These are phyloP conservation scores for Coemansia sp. DNA, from an alignment of 192 early-diverging fungal species.

Conservation along the genomic window DNA sequence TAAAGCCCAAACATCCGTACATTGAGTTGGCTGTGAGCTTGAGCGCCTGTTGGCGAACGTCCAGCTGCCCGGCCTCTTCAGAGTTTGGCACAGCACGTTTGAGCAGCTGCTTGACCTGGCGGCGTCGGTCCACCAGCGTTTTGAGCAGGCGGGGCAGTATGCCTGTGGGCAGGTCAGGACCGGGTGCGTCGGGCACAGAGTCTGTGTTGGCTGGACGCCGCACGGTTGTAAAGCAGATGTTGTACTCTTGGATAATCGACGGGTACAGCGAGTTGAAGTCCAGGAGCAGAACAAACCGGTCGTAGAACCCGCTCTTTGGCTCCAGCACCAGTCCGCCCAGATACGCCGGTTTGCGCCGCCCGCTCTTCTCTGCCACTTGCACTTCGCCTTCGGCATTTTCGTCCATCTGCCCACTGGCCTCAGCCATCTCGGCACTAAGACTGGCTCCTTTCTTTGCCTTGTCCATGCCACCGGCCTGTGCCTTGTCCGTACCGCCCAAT, in stretches of 20 bases:
- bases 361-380: conserved; percentile 25
- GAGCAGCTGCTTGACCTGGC: conserved; percentile 86
- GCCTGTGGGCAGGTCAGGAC: conserved; percentile 64
- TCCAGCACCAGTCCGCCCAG: conserved; percentile 96
- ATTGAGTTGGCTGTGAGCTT: conserved; percentile 98
- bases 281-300: conserved; percentile 88
- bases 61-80: conserved; percentile 64
- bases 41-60: conserved; percentile 91
- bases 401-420: conserved; percentile 27
- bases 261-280: conserved; percentile 99
- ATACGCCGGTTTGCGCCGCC: conserved; percentile 85
- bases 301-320: conserved; percentile 96
- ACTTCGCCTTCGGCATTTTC: conserved; percentile 26
- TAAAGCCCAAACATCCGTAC: conserved; percentile 97
- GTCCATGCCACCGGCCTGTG: too few species aligned
- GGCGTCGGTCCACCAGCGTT: conserved; percentile 85
- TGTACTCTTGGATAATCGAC: conserved; percentile 99
- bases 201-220: conserved; percentile 56
- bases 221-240: conserved; percentile 99
- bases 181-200: conserved; percentile 74
- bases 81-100: conserved; percentile 63
- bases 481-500: background rate
- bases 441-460: conserved; percentile 6
- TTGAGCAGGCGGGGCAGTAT: conserved; percentile 85
- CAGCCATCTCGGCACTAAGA: conserved; percentile 33